Conservation (phyloP, 768 basidiomycete genomes). For the Amanita muscaria region DNA sequence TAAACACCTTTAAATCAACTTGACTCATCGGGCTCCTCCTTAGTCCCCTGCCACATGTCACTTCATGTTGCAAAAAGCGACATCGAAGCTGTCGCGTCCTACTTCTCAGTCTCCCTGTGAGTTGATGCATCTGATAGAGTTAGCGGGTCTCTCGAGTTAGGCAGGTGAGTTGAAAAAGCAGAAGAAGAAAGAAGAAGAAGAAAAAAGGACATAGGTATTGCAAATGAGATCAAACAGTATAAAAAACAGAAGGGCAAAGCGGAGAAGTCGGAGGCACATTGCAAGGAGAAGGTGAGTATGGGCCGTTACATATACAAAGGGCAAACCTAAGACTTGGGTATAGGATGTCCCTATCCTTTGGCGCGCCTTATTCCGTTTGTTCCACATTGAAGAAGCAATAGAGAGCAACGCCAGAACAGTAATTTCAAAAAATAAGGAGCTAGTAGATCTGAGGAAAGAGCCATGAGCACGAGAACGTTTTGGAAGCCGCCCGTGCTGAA, state of each 20-base stretch:
- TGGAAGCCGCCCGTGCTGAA: slow-evolving; percentile 66
- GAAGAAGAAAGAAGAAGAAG: slow-evolving; percentile 83
- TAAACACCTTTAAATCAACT: too few relatives aligned
- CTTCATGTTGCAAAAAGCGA: slow-evolving; percentile 98
- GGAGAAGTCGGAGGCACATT: slow-evolving; percentile 73
- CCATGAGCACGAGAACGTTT: slow-evolving; percentile 63
- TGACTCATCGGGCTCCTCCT: too few relatives aligned
- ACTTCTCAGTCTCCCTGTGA: slow-evolving; percentile 89
- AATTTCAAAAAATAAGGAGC: slow-evolving; percentile 60
- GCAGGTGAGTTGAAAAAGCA: slow-evolving; percentile 81
- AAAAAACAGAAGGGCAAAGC: slow-evolving; percentile 95
- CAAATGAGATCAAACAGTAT: slow-evolving; percentile 94
- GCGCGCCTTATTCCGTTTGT: slow-evolving; percentile 81
- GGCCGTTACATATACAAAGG: not conserved
- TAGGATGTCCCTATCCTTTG: slow-evolving; percentile 78
- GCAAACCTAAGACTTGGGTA: too few relatives aligned
- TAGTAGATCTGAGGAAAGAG: slow-evolving; percentile 59
- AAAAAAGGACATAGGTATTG: slow-evolving; percentile 89
- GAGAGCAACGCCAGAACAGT: slow-evolving; percentile 64
- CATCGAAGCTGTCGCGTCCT: slow-evolving; percentile 95
- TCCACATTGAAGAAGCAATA: slow-evolving; percentile 80
- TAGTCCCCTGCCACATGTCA: too few relatives aligned
- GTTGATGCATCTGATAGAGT: slow-evolving; percentile 85
- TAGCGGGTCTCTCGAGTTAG: slow-evolving; percentile 86
- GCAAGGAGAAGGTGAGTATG: slow-evolving; percentile 57